Conservation (phyloP, 805 yeast genomes). For the Nakazawaea holstii region DNA sequence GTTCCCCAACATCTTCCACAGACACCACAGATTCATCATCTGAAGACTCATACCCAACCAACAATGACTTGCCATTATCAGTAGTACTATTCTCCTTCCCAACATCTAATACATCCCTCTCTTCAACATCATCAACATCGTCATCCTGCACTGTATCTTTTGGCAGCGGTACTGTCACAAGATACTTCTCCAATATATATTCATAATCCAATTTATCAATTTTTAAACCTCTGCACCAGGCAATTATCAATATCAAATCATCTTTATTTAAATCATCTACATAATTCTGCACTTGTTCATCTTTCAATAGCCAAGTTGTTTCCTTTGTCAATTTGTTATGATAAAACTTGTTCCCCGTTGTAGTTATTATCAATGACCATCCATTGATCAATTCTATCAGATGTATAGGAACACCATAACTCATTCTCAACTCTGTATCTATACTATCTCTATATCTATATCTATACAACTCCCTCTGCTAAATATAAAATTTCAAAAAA, state of each 20-base stretch:
- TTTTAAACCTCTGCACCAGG: slow-evolving; percentile 31
- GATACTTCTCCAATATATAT: not conserved
- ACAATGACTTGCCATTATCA: not conserved
- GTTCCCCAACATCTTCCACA: slow-evolving; percentile 11
- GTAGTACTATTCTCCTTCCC: not conserved
- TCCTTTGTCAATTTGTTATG: slow-evolving; percentile 22
- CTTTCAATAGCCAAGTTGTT: slow-evolving; percentile 31
- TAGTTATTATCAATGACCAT: slow-evolving; percentile 39
- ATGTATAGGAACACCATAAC: slow-evolving; percentile 6
- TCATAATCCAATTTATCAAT: not conserved
- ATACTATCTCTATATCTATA: not conserved
- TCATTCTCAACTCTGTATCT: not conserved
- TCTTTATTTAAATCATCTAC: slow-evolving; percentile 15
- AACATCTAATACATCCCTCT: not conserved
- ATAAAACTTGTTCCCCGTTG: slow-evolving; percentile 37
- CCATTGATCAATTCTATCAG: slow-evolving; percentile 11
- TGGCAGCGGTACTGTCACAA: not conserved
- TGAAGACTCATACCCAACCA: not conserved
- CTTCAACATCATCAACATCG: not conserved
- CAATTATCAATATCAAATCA: slow-evolving; percentile 26
- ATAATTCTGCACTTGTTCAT: slow-evolving; percentile 15
- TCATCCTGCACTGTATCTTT: not conserved
- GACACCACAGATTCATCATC: not conserved
- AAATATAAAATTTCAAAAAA: not conserved
- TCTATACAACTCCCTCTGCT: not conserved